Base-by-base conservation (phyloP, 257 asterid species). In the Thymus quinquecostatus region DNA sequence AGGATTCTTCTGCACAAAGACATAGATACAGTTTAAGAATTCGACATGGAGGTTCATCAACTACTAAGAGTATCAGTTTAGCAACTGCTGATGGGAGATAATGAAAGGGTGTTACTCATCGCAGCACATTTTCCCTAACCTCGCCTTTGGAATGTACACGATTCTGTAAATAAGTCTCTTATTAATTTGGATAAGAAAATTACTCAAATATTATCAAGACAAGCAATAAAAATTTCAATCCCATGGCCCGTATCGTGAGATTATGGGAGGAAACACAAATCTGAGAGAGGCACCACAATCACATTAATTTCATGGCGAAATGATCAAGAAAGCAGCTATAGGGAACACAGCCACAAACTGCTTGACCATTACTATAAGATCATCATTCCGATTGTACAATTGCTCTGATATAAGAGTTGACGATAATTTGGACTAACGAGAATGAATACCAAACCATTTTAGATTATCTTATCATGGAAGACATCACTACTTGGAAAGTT, bases 1-100 rank as follows among this genome's bases (percentile, higher is more conserved):
- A 74, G 60, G 67, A 64, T 64, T 79, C 81, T 82, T 72, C 66
- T 71, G 75, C 63, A 75, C 60, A 82, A 47, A 73, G 50, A 67
- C 11, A 45, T 56, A 68, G n/a, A 64, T 53, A 43, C 27, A 71
- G 21, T 34, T 8, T 54, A 67, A 43, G 32, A 70, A 75, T 13
- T 40, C 11, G 32, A 29, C 49, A 36, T 38, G 50, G 59, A 28
- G 41, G 10, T 34, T 60, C 58, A n/a, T 64, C 66, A 59, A 44
- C 27, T 53, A 49, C 63, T 45, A 47, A 67, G 14, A 43, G 43
- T 64, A 45, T 30, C 63, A 51, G 27, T 12, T 54, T n/a, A 10
- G 21, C 49, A 13, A 69, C 27, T 60, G 11, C 27, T 41, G 8
- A n/a, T 30, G 47, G 48, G 54, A 63, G 58, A 43, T 41, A 53